Evolutionary conservation across 164 flowering plant species (phyloP).

Genomic region (Vitis rotundifolia): DNA sequence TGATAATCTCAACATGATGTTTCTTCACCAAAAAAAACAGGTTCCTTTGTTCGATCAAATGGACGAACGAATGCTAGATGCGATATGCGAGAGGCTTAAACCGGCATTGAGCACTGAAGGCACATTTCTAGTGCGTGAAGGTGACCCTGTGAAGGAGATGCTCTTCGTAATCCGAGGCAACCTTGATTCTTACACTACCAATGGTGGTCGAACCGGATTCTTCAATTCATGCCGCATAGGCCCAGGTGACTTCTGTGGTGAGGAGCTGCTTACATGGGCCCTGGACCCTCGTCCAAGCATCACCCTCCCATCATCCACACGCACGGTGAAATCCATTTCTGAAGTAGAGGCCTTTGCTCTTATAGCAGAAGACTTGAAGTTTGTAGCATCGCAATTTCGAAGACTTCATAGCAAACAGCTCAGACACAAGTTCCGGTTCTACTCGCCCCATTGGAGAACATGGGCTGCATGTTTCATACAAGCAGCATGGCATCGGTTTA

Average conservation of each 20-base stretch:
- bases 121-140: conserved; percentile 78
- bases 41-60: conserved; percentile 91
- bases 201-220: conserved; percentile 93
- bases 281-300: conserved; percentile 72
- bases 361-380: conserved; percentile 75
- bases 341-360: conserved; percentile 93
- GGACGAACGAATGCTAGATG: conserved; percentile 91
- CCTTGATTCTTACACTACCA: conserved; percentile 87
- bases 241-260: conserved; percentile 93
- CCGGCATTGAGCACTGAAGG: conserved; percentile 80
- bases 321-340: conserved; percentile 74
- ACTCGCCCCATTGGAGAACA: conserved; percentile 89
- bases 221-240: conserved; percentile 82
- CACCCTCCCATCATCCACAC: conserved; percentile 80
- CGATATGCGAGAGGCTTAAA: conserved; percentile 90
- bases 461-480: conserved; percentile 95
- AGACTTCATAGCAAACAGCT: conserved; percentile 84
- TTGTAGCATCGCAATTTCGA: conserved; percentile 83
- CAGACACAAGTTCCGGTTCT: conserved; percentile 79
- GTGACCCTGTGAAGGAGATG: conserved; percentile 94
- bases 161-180: conserved; percentile 86
- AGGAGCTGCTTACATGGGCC: conserved; percentile 94
- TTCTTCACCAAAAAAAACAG: conserved; percentile 27
- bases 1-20: no score
- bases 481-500: conserved; percentile 79